Evolutionary conservation across 169 alveolate species (phyloP).

Genomic region (Haemoproteus tartakovskyi): DNA sequence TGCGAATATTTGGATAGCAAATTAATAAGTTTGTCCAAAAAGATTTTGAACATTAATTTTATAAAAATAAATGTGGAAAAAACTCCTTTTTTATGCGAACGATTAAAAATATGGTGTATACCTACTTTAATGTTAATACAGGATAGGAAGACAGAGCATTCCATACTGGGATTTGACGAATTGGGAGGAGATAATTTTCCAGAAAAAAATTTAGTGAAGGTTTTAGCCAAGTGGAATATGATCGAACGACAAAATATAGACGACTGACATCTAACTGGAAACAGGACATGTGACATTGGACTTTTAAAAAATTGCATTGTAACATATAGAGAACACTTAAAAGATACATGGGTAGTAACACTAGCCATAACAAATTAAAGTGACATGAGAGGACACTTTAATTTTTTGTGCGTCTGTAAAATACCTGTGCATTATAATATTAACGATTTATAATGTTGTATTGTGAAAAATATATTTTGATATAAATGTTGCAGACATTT

Average conservation of each 20-base stretch:
- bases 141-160: slow-evolving; percentile 76
- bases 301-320: too few species aligned
- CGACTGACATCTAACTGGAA: slow-evolving; percentile 1
- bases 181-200: slow-evolving; percentile 71
- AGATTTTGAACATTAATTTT: slow-evolving; percentile 71
- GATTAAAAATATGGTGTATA: slow-evolving; percentile 80
- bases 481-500: too few species aligned
- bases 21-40: slow-evolving; percentile 67
- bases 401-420: too few species aligned
- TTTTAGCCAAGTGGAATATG: slow-evolving; percentile 45
- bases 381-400: too few species aligned
- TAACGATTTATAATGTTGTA: too few species aligned
- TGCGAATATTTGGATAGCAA: slow-evolving; percentile 73
- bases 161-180: slow-evolving; percentile 78
- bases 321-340: too few species aligned
- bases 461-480: too few species aligned
- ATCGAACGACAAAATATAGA: slow-evolving; percentile 9
- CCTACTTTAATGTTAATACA: slow-evolving; percentile 77
- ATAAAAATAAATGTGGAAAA: slow-evolving; percentile 75
- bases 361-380: too few species aligned
- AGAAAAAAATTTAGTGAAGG: slow-evolving; percentile 24
- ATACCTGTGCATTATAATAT: too few species aligned
- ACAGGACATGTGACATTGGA: too few species aligned
- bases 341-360: too few species aligned
- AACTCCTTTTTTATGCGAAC: slow-evolving; percentile 78